Conservation (phyloP, 441 rosid species). For the Populus hybrid region DNA sequence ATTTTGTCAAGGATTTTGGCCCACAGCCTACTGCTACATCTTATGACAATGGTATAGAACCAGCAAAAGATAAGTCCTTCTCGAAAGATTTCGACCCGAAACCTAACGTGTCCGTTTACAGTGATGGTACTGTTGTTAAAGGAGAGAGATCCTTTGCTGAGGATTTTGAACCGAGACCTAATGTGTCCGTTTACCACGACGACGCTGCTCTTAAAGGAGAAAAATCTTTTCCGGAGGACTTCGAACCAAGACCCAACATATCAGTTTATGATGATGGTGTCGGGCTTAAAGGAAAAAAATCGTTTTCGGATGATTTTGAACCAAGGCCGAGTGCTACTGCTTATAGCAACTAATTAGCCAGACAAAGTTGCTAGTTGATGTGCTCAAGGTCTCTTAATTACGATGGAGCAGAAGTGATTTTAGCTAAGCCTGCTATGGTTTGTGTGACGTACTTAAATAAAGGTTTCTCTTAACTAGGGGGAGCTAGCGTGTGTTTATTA, state of each 20-base stretch:
- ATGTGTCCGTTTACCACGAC: background rate
- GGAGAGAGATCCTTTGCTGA: background rate
- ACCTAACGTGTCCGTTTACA: no score
- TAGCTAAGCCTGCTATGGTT: background rate
- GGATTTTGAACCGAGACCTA: constrained; percentile 13
- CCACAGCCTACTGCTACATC: background rate
- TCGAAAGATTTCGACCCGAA: constrained; percentile 13
- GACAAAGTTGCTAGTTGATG: no score
- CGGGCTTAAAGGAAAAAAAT: background rate
- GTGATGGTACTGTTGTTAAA: background rate
- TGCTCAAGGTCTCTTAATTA: no score
- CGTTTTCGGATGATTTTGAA: background rate
- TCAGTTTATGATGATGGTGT: background rate
- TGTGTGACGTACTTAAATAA: background rate
- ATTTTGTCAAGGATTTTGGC: background rate
- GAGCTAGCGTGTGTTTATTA: background rate
- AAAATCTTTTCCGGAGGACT: background rate
- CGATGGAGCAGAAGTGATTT: background rate
- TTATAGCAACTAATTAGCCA: background rate
- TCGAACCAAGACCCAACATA: constrained; percentile 8
- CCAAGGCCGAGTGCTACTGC: background rate
- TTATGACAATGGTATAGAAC: background rate
- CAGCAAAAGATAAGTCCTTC: background rate
- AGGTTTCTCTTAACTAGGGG: background rate
- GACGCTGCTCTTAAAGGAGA: background rate